Base-by-base conservation (phyloP, 768 basidiomycete species). In the Rhizopogon sp. region DNA sequence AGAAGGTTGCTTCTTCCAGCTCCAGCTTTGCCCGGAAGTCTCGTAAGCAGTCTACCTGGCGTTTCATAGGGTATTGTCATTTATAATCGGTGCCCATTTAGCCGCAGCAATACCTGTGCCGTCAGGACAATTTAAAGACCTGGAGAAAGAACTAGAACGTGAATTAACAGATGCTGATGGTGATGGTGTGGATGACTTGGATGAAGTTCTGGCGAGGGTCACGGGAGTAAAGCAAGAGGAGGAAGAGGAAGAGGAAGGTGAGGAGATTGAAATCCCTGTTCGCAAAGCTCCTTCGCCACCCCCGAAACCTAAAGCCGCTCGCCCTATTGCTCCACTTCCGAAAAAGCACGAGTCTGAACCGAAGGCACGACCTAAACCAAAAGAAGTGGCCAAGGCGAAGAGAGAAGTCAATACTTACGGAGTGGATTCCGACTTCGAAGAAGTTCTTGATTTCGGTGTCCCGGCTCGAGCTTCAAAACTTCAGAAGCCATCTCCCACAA, bases 361-460 rank as follows among this genome's bases (percentile, higher is more conserved):
- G 43, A 72, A 72, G 43, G 59, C 66, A 10, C 70, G 69, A 52
- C 39, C 44, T 1, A 65, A 66, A 53, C 52, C 64, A 0, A 72
- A 62, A 39, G 66, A 68, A 10, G 7, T 50, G 4, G 39, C 58
- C 0, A 69, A 56, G 56, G 39, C 41, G 29, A 72, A 68, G 39
- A 57, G 3, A 22, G 71, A 70, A 43, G 8, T 49, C 3, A 57
- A 55, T 17, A 3, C 56, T 13, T 57, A 60, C 16, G 52, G 63
- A 28, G 13, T 65, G 4, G 72, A 71, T 50, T 69, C 65, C 11
- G 70, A 69, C 28, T 43, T 71, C 13, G 81, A 74, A 57, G 79
- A 81, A 53, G 73, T 73, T 29, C 71, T 82, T 6, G 71, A 73
- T 55, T 78, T 84, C 56, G 80, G 79, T 6, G 67, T 71, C 25